Percentiles rank a stretch among this genome's conserved stretches.
Conservation (phyloP, 768 basidiomycete genomes). For the Boletales sp. region DNA sequence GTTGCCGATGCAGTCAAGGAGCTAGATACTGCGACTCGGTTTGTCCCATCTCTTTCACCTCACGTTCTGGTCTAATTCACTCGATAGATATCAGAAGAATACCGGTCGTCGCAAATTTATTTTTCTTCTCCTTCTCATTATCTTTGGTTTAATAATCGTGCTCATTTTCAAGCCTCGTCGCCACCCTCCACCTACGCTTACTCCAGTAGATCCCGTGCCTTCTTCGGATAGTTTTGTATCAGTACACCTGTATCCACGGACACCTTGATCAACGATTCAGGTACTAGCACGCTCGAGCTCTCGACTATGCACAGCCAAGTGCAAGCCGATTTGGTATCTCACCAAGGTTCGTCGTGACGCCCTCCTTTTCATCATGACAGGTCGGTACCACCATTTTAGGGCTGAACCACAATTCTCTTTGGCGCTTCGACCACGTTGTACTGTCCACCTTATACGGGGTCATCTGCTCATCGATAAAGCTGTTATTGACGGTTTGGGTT, state of each 20-base stretch:
- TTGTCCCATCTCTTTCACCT: constrained; percentile 25
- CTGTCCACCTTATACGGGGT: constrained; percentile 4
- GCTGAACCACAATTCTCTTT: not conserved
- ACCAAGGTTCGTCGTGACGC: constrained; percentile 17
- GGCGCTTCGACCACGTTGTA: constrained; percentile 9
- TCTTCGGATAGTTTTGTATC: constrained; percentile 27
- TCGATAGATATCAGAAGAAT: constrained; percentile 82
- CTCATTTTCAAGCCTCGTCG: constrained; percentile 90
- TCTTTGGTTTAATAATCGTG: constrained; percentile 81
- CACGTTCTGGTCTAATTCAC: not conserved
- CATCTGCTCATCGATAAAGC: constrained; percentile 18
- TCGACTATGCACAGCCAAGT: constrained; percentile 4
- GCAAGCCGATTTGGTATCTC: constrained; percentile 1
- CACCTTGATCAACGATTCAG: constrained; percentile 23
- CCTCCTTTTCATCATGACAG: constrained; percentile 2
- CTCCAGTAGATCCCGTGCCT: constrained; percentile 24
- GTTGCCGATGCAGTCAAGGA: constrained; percentile 84
- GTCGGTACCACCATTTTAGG: constrained; percentile 1
- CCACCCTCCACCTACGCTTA: constrained; percentile 34
- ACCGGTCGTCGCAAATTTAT: constrained; percentile 93
- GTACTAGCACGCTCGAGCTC: constrained; percentile 8
- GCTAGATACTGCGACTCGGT: constrained; percentile 79
- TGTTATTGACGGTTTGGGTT: constrained; percentile 9
- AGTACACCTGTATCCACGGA: constrained; percentile 32
- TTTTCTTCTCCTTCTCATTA: constrained; percentile 84